These are phyloP conservation scores for Boletus rubropictus DNA, from an alignment of 768 basidiomycete species.

Conservation along the genomic window DNA sequence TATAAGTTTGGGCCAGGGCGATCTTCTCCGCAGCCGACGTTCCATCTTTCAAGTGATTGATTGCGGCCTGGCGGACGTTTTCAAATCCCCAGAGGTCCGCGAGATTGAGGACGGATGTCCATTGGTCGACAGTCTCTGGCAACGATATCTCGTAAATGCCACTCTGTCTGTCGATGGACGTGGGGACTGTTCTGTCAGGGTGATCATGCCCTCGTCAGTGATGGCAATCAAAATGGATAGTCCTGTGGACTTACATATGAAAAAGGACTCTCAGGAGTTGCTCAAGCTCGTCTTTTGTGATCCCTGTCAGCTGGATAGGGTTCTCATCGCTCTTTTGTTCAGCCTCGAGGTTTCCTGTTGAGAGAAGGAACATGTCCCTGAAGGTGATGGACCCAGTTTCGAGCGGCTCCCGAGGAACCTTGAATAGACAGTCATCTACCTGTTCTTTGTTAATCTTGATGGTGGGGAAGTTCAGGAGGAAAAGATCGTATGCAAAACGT, in stretches of 20 bases:
- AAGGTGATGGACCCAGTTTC: slow-evolving; percentile 17
- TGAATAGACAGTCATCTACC: slow-evolving; percentile 22
- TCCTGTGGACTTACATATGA: slow-evolving; percentile 4
- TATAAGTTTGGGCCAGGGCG: no score
- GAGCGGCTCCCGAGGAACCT: slow-evolving; percentile 14
- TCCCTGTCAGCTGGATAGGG: slow-evolving; percentile 13
- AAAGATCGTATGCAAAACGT: slow-evolving; percentile 11
- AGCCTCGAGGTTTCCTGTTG: not conserved
- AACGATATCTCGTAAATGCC: not conserved
- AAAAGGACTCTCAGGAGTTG: slow-evolving; percentile 12
- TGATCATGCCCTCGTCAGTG: not conserved
- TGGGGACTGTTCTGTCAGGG: no score
- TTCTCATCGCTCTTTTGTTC: slow-evolving; percentile 14
- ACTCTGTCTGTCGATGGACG: not conserved
- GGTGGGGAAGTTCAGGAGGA: not conserved
- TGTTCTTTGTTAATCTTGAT: not conserved
- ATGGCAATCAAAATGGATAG: not conserved
- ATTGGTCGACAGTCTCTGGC: slow-evolving; percentile 21
- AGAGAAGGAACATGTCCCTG: slow-evolving; percentile 17
- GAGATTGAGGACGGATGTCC: slow-evolving; percentile 35
- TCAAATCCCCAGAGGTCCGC: slow-evolving; percentile 35
- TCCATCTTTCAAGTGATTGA: slow-evolving; percentile 11
- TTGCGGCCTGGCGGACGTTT: slow-evolving; percentile 25
- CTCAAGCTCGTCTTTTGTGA: slow-evolving; percentile 17
- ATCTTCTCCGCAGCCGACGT: not conserved